A percentile compares a stretch with the other conserved stretches of the same genome.
phyloP scores from a whole-genome alignment of 2,329 filamentous ascomycete genomes.

The Ascochyta viciae-villosae region DNA sequence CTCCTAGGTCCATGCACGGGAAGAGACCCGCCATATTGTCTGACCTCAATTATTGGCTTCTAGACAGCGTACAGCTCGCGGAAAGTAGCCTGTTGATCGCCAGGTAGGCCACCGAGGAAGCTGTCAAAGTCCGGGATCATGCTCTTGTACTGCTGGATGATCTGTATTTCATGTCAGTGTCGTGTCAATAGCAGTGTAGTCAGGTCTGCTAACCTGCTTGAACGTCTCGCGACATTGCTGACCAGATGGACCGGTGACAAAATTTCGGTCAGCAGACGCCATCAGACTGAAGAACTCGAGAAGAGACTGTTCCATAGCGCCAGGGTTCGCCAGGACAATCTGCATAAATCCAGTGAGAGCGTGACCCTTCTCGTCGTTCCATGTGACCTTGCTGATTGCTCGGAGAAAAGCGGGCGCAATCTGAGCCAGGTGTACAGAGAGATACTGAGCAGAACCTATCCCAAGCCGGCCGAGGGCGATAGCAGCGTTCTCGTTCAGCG shows the following conservation, averaged over 20 bases:
- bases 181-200: background rate
- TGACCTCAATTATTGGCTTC: constrained; percentile 3
- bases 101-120: constrained; percentile 57
- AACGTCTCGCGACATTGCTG: constrained; percentile 73
- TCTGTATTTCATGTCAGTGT: constrained; percentile 45
- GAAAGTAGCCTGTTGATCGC: constrained; percentile 53
- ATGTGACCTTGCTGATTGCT: constrained; percentile 82
- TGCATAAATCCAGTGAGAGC: constrained; percentile 90
- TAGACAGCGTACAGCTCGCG: constrained; percentile 52
- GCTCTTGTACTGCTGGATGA: constrained; percentile 61
- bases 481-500: constrained; percentile 90
- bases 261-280: constrained; percentile 70
- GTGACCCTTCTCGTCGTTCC: constrained; percentile 92
- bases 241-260: constrained; percentile 63
- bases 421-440: constrained; percentile 79
- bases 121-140: constrained; percentile 62
- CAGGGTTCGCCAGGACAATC: constrained; percentile 83
- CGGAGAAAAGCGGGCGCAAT: constrained; percentile 84
- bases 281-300: constrained; percentile 84
- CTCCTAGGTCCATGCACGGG: background rate
- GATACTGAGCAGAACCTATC: constrained; percentile 74
- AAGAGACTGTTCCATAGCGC: constrained; percentile 88
- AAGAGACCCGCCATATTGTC: background rate
- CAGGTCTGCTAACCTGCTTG: constrained; percentile 59
- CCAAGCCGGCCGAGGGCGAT: constrained; percentile 91